Percentiles rank a stretch among this genome's conserved stretches.
Conservation (phyloP, 1,284 basidiomycete genomes). For the Caloboletus inedulis region DNA sequence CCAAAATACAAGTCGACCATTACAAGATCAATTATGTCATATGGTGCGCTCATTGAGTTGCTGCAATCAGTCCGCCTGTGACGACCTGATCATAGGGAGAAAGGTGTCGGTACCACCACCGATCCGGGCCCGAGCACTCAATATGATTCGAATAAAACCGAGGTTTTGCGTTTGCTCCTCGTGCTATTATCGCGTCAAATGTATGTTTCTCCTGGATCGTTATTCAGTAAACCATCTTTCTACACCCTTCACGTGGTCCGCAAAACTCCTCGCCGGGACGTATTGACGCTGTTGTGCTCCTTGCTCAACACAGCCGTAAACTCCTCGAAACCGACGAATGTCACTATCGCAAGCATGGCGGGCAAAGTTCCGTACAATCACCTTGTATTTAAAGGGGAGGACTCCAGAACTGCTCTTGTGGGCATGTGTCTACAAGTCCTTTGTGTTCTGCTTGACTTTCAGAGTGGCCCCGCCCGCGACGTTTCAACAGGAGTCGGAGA, state of each 20-base stretch:
- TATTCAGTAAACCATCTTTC: conserved; percentile 69
- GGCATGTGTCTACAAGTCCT: conserved; percentile 72
- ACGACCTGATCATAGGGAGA: conserved; percentile 63
- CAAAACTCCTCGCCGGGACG: conserved; percentile 72
- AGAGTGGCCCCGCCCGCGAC: conserved; percentile 69
- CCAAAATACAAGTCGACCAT: conserved; percentile 71
- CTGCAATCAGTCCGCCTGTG: conserved; percentile 8
- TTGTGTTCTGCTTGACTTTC: conserved; percentile 78
- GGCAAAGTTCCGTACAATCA: conserved; percentile 83
- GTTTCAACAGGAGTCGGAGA: conserved; percentile 41
- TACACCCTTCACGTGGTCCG: conserved; percentile 79
- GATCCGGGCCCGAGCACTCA: conserved; percentile 65
- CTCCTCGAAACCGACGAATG: conserved; percentile 46
- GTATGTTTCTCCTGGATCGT: conserved; percentile 68
- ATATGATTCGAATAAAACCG: conserved; percentile 79
- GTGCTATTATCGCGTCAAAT: conserved; percentile 86
- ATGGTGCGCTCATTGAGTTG: conserved; percentile 50
- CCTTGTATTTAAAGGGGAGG: conserved; percentile 84
- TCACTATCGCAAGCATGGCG: conserved; percentile 59
- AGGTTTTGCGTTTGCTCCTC: conserved; percentile 82
- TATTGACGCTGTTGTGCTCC: conserved; percentile 87
- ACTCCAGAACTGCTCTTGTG: conserved; percentile 68
- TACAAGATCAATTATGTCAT: conserved; percentile 87
- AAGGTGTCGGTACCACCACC: conserved; percentile 80
- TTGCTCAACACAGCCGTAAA: conserved; percentile 87